Base-by-base conservation (phyloP, 768 basidiomycete species). In the Podaxis sp. region DNA sequence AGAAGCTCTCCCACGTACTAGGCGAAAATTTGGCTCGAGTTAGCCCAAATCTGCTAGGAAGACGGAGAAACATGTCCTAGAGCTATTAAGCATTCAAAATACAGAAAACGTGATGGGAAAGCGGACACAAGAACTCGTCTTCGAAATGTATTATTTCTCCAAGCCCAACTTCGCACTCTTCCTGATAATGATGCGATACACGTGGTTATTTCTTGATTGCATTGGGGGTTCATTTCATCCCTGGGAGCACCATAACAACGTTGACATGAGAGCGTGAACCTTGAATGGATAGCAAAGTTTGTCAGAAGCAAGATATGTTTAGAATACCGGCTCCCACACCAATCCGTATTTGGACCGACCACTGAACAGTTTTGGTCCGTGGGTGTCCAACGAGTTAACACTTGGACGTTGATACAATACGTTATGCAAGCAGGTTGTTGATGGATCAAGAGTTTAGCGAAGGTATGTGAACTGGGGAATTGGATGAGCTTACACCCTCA, bases 171-270 rank as follows among this genome's bases (percentile, higher is more conserved):
- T 48, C 32, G 32, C 32, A 32, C 9, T 32, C 32, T 58, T 16
- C 50, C 47, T 42, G 18, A 44, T 21, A 14, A n/a, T 37, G 52
- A 58, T 58, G 57, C 23, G 47, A 58, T 58, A 58, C 57, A 58
- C 57, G 57, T 58, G 57, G 57, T 58, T 54, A 38, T 54, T 21
- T 38, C 25, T 23, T 58, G 57, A 58, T 50, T 50, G 57, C 36
- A 36, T 50, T 58, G 46, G 35, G 37, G 52, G 23, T 58, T 58
- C 47, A 25, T 37, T 37, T 25, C 48, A 21, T 5, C 57, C 57
- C 57, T 58, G 57, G 18, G 47, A 38, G 28, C 47, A 21, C 57
- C 57, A 50, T 58, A 58, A 58, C 57, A 50, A 58, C 57, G 48
- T 13, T 50, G 57, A 50, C 57, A 58, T 58, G 57, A 38, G 57